Evolutionary conservation across 768 basidiomycete genomes (phyloP).

Genomic region (Artomyces pyxidatus): DNA sequence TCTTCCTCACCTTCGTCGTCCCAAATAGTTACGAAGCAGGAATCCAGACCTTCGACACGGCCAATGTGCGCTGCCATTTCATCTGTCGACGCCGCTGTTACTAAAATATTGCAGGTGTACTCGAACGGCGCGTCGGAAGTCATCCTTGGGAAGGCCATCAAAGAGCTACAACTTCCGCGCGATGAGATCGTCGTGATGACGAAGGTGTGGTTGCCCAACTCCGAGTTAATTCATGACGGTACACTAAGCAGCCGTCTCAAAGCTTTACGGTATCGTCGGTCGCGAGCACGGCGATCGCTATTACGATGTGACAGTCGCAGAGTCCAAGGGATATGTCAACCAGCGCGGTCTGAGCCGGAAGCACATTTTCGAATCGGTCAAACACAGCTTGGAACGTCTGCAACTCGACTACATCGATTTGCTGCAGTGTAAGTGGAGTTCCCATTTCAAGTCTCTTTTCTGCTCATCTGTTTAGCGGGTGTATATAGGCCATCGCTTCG

Average conservation of each 20-base stretch:
- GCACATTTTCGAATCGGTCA: constrained; percentile 79
- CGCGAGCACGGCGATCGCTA: constrained; percentile 16
- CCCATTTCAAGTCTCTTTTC: not conserved
- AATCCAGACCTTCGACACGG: constrained; percentile 24
- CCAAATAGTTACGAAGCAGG: constrained; percentile 15
- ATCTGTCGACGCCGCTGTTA: not conserved
- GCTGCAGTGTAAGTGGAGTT: too few species aligned
- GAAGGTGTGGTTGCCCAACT: not conserved
- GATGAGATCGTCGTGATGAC: constrained; percentile 75
- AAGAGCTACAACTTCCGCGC: constrained; percentile 55
- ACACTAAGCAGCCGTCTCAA: not conserved
- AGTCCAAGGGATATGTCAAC: constrained; percentile 28
- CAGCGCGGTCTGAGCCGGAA: constrained; percentile 27
- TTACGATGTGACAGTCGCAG: constrained; percentile 30
- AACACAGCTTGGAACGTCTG: too few species aligned
- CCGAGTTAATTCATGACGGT: not conserved
- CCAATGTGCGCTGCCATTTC: not conserved
- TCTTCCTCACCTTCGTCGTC: not conserved
- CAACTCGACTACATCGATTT: too few species aligned
- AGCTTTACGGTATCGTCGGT: not conserved
- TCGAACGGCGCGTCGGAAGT: constrained; percentile 60
- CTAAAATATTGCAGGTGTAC: constrained; percentile 37
- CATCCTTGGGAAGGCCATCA: constrained; percentile 67
- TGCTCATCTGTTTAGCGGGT: constrained; percentile 9
- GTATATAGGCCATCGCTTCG: not conserved